Evolutionary conservation across 371 early-diverging fungal genomes (phyloP).

Genomic region (Parasitella parasitica): DNA sequence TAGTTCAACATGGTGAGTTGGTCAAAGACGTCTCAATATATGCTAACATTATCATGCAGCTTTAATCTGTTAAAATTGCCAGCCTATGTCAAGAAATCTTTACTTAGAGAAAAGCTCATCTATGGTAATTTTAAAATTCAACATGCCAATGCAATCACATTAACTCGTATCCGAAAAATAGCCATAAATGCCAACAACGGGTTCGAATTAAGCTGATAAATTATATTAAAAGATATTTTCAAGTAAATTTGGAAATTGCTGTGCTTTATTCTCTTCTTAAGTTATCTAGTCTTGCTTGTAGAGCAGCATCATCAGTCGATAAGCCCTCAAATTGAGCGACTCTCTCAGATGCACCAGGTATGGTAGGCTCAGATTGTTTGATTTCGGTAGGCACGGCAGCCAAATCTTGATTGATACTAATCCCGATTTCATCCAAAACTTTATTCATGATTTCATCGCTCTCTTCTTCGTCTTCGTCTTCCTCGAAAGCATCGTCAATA

Average conservation of each 20-base stretch:
- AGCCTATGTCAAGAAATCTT: conserved; percentile 54
- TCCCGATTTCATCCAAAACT: conserved; percentile 95
- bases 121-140: conserved; percentile 36
- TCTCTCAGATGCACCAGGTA: conserved; percentile 35
- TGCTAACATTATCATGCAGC: conserved; percentile 52
- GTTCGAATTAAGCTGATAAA: conserved; percentile 45
- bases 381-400: conserved; percentile 60
- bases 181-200: conserved; percentile 57
- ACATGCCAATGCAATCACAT: neutral
- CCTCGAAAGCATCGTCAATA: conserved; percentile 94
- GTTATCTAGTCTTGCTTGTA: conserved; percentile 90
- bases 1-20: conserved; percentile 47
- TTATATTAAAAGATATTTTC: neutral
- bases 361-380: conserved; percentile 43
- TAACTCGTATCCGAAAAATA: conserved; percentile 3
- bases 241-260: neutral
- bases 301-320: conserved; percentile 79
- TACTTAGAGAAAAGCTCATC: conserved; percentile 53
- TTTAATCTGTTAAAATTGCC: conserved; percentile 92
- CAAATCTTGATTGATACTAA: conserved; percentile 68
- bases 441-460: conserved; percentile 89
- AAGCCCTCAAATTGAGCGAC: conserved; percentile 54
- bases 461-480: conserved; percentile 91
- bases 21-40: too few relatives aligned
- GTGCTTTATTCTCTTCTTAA: conserved; percentile 75